These are phyloP conservation scores for Neospermospora avenae DNA, from an alignment of 2,329 filamentous ascomycete species.

Conservation along the genomic window DNA sequence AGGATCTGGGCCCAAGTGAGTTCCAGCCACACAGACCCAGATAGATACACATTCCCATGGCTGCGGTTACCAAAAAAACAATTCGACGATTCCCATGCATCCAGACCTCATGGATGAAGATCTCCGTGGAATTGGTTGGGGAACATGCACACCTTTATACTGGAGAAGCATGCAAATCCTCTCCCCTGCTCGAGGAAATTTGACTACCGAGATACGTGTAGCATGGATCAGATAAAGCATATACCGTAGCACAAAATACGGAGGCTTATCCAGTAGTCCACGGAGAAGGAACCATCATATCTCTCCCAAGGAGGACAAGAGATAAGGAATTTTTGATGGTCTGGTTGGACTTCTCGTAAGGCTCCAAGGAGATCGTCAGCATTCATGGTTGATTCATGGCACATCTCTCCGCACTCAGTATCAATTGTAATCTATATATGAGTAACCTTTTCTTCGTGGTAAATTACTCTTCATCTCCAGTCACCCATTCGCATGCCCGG, in stretches of 20 bases:
- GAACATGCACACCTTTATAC: constrained; percentile 10
- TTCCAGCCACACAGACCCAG: not conserved
- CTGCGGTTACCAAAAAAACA: not conserved
- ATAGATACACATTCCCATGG: not conserved
- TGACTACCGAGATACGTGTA: not conserved
- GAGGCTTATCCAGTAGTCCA: constrained; percentile 5
- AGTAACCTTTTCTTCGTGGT: not conserved
- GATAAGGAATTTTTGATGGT: constrained; percentile 7
- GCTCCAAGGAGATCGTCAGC: constrained; percentile 12
- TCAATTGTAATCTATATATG: constrained; percentile 1
- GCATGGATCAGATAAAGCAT: not conserved
- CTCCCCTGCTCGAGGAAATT: not conserved
- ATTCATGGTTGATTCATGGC: not conserved
- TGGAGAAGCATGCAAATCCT: not conserved
- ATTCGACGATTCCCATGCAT: not conserved
- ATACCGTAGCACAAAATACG: not conserved
- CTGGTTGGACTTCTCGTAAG: not conserved
- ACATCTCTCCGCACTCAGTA: constrained; percentile 1
- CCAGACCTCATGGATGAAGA: not conserved
- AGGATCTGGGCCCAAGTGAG: not conserved
- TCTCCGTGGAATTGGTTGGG: constrained; percentile 17
- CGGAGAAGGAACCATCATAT: constrained; percentile 13
- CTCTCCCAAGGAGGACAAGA: not conserved
- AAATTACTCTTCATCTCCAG: constrained; percentile 4
- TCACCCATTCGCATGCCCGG: not conserved